phyloP scores from a whole-genome alignment of 1,139 yeast species.

The Yamadazyma epiphylla region DNA sequence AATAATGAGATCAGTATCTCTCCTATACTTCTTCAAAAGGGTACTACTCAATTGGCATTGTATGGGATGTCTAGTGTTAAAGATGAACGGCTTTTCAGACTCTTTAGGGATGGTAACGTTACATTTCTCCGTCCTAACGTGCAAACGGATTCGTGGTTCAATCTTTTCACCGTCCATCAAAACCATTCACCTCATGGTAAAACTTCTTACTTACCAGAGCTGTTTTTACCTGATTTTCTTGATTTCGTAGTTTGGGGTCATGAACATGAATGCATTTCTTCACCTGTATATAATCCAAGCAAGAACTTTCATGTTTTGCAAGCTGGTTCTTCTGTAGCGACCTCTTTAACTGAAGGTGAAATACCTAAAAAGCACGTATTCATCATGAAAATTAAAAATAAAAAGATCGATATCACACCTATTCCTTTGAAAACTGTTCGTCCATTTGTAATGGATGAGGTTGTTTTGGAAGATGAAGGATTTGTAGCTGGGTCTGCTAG shows the following conservation, averaged over 20 bases:
- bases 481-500: conserved; percentile 64
- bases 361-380: conserved; percentile 72
- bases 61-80: conserved; percentile 88
- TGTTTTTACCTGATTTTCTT: conserved; percentile 73
- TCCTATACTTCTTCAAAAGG: conserved; percentile 84
- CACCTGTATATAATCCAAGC: conserved; percentile 60
- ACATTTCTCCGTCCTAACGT: conserved; percentile 70
- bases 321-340: conserved; percentile 94
- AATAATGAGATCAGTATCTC: conserved; percentile 69
- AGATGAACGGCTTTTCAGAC: conserved; percentile 81
- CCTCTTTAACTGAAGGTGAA: conserved; percentile 86
- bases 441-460: conserved; percentile 74
- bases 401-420: conserved; percentile 59
- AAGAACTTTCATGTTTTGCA: conserved; percentile 78
- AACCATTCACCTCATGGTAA: conserved; percentile 78
- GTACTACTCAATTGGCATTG: conserved; percentile 73
- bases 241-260: conserved; percentile 95
- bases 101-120: conserved; percentile 78
- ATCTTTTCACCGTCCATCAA: conserved; percentile 87
- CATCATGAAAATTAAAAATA: conserved; percentile 59
- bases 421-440: conserved; percentile 70
- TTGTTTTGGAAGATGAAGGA: conserved; percentile 51
- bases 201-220: conserved; percentile 81
- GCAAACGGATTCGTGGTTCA: conserved; percentile 70
- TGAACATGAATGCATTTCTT: conserved; percentile 90